These are phyloP conservation scores for Dryadomyces quercus-mongolicae DNA, from an alignment of 2,329 filamentous ascomycete species.

Conservation along the genomic window DNA sequence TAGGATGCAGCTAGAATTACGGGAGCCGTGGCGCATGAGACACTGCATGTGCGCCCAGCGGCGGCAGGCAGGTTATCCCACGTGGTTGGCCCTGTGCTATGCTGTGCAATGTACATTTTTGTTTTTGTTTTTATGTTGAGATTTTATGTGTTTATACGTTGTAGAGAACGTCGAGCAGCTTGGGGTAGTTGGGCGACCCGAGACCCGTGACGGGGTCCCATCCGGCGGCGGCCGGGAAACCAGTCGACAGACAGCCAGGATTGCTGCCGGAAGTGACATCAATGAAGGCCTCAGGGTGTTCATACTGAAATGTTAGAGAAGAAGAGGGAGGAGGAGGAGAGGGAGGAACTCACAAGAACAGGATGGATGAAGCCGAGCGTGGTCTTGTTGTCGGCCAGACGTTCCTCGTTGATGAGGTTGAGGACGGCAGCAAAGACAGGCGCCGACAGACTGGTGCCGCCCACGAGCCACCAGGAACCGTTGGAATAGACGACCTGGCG, in stretches of 20 bases:
- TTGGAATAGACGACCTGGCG: slow-evolving; percentile 14
- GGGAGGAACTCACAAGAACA: slow-evolving; percentile 8
- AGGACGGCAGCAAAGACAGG: slow-evolving; percentile 47
- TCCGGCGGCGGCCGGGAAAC: slow-evolving; percentile 16
- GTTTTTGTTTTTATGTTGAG: too few species aligned
- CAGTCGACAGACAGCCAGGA: slow-evolving; percentile 19
- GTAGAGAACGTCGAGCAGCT: slow-evolving; percentile 12
- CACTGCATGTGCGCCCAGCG: too few species aligned
- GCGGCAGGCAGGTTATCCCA: too few species aligned
- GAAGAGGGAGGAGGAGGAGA: neutral
- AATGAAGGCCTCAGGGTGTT: slow-evolving; percentile 18
- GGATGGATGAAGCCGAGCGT: slow-evolving; percentile 23
- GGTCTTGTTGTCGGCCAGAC: slow-evolving; percentile 32
- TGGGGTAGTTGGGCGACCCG: slow-evolving; percentile 14
- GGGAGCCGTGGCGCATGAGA: too few species aligned
- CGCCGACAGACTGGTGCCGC: slow-evolving; percentile 40
- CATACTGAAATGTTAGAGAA: slow-evolving; percentile 9
- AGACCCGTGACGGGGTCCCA: slow-evolving; percentile 18
- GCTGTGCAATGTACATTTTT: too few species aligned
- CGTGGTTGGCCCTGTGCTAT: too few species aligned
- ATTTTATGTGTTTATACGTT: neutral
- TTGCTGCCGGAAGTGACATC: slow-evolving; percentile 18
- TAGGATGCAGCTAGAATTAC: too few species aligned
- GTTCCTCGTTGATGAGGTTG: slow-evolving; percentile 48
- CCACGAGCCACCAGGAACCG: slow-evolving; percentile 19